These are phyloP conservation scores for Colletotrichum caudatum DNA, from an alignment of 2,329 filamentous ascomycete species.

Conservation along the genomic window DNA sequence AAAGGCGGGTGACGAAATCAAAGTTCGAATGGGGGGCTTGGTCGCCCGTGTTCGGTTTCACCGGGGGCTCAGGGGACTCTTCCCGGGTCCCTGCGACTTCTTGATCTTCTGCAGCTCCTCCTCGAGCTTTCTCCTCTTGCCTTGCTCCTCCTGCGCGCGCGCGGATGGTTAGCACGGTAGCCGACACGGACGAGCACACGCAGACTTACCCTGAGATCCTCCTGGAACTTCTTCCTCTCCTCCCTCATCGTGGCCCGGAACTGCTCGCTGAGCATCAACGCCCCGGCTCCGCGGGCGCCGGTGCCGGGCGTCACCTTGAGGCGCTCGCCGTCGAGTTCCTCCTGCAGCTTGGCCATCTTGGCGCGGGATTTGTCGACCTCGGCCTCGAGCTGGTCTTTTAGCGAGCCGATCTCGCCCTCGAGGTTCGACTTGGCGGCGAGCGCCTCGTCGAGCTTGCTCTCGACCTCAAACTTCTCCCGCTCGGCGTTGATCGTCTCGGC, in stretches of 20 bases:
- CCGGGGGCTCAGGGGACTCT: constrained; percentile 57
- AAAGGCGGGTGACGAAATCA: neutral
- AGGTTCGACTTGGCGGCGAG: constrained; percentile 51
- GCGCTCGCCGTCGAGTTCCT: constrained; percentile 64
- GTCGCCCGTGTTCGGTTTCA: constrained; percentile 34
- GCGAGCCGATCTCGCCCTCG: constrained; percentile 54
- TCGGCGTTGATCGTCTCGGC: constrained; percentile 64
- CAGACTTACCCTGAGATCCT: constrained; percentile 62
- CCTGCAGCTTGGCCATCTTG: constrained; percentile 58
- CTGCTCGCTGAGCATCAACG: constrained; percentile 67
- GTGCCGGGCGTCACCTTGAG: constrained; percentile 56
- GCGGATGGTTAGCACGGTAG: constrained; percentile 46
- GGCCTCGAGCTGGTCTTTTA: constrained; percentile 55
- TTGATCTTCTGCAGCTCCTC: constrained; percentile 62
- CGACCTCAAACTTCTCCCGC: constrained; percentile 62
- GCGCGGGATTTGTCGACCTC: constrained; percentile 55
- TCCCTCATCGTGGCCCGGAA: constrained; percentile 68
- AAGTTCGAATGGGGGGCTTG: neutral
- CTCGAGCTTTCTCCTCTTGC: constrained; percentile 60
- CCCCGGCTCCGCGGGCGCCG: constrained; percentile 56
- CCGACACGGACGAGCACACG: neutral
- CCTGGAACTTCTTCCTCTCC: constrained; percentile 68
- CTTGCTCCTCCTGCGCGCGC: constrained; percentile 62
- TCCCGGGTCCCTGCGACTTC: constrained; percentile 57
- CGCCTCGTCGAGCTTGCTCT: constrained; percentile 57